Percentiles rank a stretch among this genome's conserved stretches.
phyloP scores from a whole-genome alignment of 2,329 filamentous ascomycete species.

The Trichoderma atroviride region DNA sequence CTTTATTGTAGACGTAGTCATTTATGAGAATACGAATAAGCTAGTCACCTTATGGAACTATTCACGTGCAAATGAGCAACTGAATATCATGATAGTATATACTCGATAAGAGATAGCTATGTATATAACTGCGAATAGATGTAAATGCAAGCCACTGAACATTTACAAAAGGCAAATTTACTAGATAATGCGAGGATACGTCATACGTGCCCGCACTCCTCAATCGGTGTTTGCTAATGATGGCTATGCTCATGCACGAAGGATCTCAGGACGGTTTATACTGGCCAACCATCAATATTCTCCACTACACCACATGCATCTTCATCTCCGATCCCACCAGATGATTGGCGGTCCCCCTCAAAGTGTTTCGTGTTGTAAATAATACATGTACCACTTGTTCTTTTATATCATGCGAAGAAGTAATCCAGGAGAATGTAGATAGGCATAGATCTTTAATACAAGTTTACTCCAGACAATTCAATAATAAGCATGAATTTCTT shows the following conservation, averaged over 20 bases:
- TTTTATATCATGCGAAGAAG: background rate
- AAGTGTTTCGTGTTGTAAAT: background rate
- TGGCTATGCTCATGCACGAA: background rate
- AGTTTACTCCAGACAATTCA: background rate
- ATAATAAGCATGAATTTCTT: background rate
- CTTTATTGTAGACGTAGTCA: slow-evolving; percentile 16
- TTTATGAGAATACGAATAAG: background rate
- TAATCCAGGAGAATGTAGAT: background rate
- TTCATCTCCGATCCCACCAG: background rate
- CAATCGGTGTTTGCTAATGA: background rate
- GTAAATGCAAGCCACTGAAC: background rate
- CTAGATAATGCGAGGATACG: background rate
- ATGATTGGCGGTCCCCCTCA: background rate
- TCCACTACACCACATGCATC: background rate
- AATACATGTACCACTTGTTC: background rate
- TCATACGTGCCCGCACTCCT: background rate
- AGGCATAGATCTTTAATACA: background rate
- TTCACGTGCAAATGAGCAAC: background rate
- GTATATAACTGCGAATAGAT: background rate
- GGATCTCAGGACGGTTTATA: background rate
- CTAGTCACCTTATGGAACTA: background rate
- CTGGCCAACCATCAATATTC: background rate
- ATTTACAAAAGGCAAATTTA: background rate
- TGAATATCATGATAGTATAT: background rate
- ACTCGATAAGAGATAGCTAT: background rate